Evolutionary conservation across 768 basidiomycete genomes (phyloP), one percentile per base, ranked within the genome.

Genomic region (Amanita pallidorosea): DNA sequence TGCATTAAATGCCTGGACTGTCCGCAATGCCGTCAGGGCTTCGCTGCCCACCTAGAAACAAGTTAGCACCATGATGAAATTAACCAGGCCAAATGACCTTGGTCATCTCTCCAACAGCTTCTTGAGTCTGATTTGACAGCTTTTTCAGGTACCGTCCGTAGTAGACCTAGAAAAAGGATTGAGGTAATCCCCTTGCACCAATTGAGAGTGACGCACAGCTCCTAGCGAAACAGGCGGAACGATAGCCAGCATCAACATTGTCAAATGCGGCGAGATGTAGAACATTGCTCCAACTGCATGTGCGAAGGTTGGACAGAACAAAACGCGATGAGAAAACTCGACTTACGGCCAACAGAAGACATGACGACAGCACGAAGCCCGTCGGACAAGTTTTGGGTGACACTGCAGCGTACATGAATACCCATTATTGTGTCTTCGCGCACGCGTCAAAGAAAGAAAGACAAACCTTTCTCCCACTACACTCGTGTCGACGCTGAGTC

Each of bases 61-160:
- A 36, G 38, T 49, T 38, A 11, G 31, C 13, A 31, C 22, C 22
- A 45, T 40, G 52, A 18, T 13, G 33, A 18, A 27, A 41, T 45
- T 36, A 13, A n/a, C 7, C 23, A 34, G 4, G 41, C 13, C 12
- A 18, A 66, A 79, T 34, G 31, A 71, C 70, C 65, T 74, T 93
- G 29, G 92, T 90, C 93, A 95, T 92, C 50, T 95, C 93, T 50
- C 94, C 94, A 47, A 96, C 77, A 1, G 94, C 91, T 60, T 93
- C 92, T 64, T 99, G 95, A 5, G 95, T 94, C 59, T 83, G 72
- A 58, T 89, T 91, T 6, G 90, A 90, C 3, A 99, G 77, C 54
- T 83, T 85, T 63, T 93, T 91, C 49, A 99, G 69, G 67, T 97
- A 99, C 11, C 93, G 81, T 55, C 95, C 94, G 59, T 99, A 99